phyloP scores from a whole-genome alignment of 2,329 filamentous ascomycete species.

The Talaromyces sp. region DNA sequence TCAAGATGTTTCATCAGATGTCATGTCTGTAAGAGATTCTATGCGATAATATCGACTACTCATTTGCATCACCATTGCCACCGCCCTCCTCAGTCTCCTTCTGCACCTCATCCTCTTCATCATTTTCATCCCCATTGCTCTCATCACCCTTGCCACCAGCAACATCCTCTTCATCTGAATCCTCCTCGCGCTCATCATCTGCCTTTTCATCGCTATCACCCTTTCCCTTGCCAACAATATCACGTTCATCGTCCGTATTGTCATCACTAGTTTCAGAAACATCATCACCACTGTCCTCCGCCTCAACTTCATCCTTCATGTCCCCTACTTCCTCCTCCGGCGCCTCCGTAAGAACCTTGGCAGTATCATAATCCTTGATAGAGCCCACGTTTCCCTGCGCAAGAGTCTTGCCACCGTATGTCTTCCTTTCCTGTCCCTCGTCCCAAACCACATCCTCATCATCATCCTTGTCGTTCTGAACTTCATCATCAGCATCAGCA shows the following conservation, averaged over 20 bases:
- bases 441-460: neutral
- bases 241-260: neutral
- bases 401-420: neutral
- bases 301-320: neutral
- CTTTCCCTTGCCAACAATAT: neutral
- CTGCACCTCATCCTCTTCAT: neutral
- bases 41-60: neutral
- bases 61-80: neutral
- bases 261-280: neutral
- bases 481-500: neutral
- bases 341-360: neutral
- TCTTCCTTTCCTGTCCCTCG: neutral
- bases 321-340: neutral
- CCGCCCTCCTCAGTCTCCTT: neutral
- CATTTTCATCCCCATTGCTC: neutral
- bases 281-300: slow-evolving; percentile 3
- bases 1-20: neutral
- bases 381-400: too few species aligned
- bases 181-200: neutral
- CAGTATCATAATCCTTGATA: neutral
- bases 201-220: neutral
- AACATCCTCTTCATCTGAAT: neutral
- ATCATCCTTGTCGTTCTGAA: neutral
- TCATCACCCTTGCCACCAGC: neutral
- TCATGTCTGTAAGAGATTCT: neutral